Evolutionary conservation across 129 eudicot species (phyloP).

Genomic region (Mikania micrantha): DNA sequence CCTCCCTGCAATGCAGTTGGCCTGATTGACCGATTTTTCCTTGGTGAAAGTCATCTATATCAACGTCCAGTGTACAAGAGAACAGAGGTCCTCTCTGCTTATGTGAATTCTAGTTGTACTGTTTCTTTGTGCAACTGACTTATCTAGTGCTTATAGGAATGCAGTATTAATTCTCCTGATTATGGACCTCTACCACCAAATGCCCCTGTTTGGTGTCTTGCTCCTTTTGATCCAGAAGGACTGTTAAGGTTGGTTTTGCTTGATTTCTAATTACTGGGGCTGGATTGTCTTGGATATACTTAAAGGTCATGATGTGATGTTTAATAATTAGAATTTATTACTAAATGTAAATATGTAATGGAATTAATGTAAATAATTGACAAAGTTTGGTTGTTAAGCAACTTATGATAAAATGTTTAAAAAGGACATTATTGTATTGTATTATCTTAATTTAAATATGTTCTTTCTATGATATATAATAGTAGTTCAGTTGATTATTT

Average conservation of each 20-base stretch:
- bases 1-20: constrained; percentile 97
- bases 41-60: constrained; percentile 83
- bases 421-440: background rate
- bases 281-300: background rate
- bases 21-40: constrained; percentile 65
- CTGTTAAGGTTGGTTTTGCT: constrained; percentile 51
- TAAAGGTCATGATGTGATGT: background rate
- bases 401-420: background rate
- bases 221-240: constrained; percentile 99
- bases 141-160: constrained; percentile 47
- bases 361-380: background rate
- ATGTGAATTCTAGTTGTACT: background rate
- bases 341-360: background rate
- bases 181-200: constrained; percentile 86
- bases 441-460: background rate
- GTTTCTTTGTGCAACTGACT: constrained; percentile 13
- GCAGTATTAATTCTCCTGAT: constrained; percentile 92
- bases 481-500: background rate
- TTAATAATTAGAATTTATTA: background rate
- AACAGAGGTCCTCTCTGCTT: constrained; percentile 47
- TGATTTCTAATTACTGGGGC: background rate
- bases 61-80: constrained; percentile 92
- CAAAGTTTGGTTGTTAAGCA: background rate
- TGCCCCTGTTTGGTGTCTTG: constrained; percentile 88
- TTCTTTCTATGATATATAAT: no score